Evolutionary conservation across 352 stramenopile genomes (phyloP).

Genomic region (Pythium volutum): DNA sequence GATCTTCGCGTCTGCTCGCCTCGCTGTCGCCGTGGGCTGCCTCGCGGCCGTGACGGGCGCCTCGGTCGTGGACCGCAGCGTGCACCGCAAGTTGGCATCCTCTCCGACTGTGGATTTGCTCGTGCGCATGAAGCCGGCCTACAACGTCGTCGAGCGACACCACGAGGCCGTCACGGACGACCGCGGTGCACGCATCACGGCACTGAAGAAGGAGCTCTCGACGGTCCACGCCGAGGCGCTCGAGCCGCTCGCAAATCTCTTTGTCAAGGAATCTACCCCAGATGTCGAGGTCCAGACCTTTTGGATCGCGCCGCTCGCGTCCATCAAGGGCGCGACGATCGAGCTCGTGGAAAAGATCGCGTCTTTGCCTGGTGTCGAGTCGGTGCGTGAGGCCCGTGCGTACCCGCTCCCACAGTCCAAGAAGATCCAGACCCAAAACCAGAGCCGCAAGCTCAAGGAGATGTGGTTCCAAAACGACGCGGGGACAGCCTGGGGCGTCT

Average conservation of each 20-base stretch:
- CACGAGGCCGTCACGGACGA: neutral
- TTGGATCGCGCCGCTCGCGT: slow-evolving; percentile 27
- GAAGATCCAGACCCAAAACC: neutral
- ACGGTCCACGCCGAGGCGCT: neutral
- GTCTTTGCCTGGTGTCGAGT: slow-evolving; percentile 7
- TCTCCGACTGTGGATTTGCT: slow-evolving; percentile 2
- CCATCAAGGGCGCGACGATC: slow-evolving; percentile 7
- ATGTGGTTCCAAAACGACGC: slow-evolving; percentile 12
- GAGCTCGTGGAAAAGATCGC: slow-evolving; percentile 6
- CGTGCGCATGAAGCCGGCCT: slow-evolving; percentile 6
- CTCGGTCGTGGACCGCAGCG: slow-evolving; percentile 9
- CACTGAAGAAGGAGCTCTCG: slow-evolving; percentile 11
- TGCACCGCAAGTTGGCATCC: slow-evolving; percentile 1
- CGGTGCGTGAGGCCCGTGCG: slow-evolving; percentile 9
- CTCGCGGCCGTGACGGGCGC: neutral
- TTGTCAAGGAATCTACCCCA: slow-evolving; percentile 14
- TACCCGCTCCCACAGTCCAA: slow-evolving; percentile 7
- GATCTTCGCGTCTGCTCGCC: neutral
- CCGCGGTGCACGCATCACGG: slow-evolving; percentile 15
- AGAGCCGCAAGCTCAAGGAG: neutral
- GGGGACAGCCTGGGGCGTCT: slow-evolving; percentile 1
- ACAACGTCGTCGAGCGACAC: neutral
- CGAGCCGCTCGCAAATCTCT: slow-evolving; percentile 11
- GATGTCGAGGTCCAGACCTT: slow-evolving; percentile 15
- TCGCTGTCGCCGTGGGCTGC: neutral